A percentile compares a stretch with the other conserved stretches of the same genome.
phyloP scores from a whole-genome alignment of 2,329 filamentous ascomycete genomes.

The Xylaria sp. region DNA sequence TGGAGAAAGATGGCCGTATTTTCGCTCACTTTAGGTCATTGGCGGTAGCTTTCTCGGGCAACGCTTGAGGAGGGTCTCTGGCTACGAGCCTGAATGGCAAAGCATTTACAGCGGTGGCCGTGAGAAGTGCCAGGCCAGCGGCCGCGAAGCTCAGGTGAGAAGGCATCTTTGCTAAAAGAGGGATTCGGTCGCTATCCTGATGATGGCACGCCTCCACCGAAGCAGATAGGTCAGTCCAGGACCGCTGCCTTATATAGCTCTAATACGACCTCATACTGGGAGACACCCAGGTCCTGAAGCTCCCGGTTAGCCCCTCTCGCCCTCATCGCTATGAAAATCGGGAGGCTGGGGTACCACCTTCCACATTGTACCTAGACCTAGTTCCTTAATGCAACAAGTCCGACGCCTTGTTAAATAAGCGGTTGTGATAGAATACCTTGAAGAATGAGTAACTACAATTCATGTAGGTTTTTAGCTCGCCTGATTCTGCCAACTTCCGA shows the following conservation, averaged over 20 bases:
- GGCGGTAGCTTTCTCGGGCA: conserved; percentile 46
- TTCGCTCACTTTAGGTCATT: conserved; percentile 45
- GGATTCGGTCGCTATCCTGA: not conserved
- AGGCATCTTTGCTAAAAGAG: conserved; percentile 40
- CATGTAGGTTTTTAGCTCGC: no score
- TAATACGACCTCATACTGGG: no score
- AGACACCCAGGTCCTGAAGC: no score
- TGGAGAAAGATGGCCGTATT: not conserved
- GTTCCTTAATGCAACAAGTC: no score
- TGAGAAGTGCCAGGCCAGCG: conserved; percentile 42
- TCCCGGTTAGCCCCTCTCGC: no score
- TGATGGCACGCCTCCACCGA: not conserved
- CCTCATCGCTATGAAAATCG: no score
- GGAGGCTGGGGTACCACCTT: no score
- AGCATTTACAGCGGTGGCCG: conserved; percentile 38
- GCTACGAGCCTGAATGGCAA: conserved; percentile 40
- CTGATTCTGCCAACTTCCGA: no score
- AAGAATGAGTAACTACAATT: no score
- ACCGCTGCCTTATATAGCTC: conserved; percentile 26
- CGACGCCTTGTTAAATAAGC: no score
- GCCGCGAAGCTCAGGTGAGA: conserved; percentile 40
- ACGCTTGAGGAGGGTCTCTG: conserved; percentile 45
- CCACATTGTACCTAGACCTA: no score
- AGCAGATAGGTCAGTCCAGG: not conserved
- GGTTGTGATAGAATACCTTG: no score